Base-by-base conservation (phyloP, 352 stramenopile species). In the Phytophthora palmivora region DNA sequence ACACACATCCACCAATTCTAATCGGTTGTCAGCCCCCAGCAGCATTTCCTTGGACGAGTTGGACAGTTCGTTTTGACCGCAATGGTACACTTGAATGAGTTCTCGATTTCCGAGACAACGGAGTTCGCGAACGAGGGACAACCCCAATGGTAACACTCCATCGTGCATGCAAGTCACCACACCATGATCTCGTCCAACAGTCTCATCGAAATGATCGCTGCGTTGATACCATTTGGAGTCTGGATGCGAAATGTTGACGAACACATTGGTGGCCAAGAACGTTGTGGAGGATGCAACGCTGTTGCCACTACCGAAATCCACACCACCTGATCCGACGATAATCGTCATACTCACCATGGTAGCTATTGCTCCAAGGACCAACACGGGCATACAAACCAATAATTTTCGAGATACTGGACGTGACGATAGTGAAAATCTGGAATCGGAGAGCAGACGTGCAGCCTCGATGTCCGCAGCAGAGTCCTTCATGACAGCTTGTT, bases 71-170 rank as follows among this genome's bases (percentile, higher is more conserved):
- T 70, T 21, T 19, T 67, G 43, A 1, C 76, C 51, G 43, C 73
- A 82, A 54, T 79, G 62, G n/a, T 72, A 77, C 9, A 82, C 70
- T 33, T 79, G 70, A 38, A 82, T 63, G 10, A 74, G 53, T 30
- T 77, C 70, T 0, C 28, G 41, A 28, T 82, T 82, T 15, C 67
- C 70, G 9, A 79, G 47, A 36, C 63, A 74, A 9, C 74, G 67
- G 6, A 83, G 67, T 37, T 83, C 70, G 6, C 61, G 64, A n/a
- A 82, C 64, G 14, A 82, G 58, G 14, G 73, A 82, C 26, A 72
- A 26, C 0, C 73, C 73, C 57, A 82, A 61, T n/a, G 70, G 42
- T 0, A 77, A 45, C 15, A 72, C 57, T 0, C 53, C 50, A 24
- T 74, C 65, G 53, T 77, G 63, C 41, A 82, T 61, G 18, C 66